A percentile compares a stretch with the other conserved stretches of the same genome.
Evolutionary conservation across 352 stramenopile genomes (phyloP).

Genomic region (Phytophthora ramorum): DNA sequence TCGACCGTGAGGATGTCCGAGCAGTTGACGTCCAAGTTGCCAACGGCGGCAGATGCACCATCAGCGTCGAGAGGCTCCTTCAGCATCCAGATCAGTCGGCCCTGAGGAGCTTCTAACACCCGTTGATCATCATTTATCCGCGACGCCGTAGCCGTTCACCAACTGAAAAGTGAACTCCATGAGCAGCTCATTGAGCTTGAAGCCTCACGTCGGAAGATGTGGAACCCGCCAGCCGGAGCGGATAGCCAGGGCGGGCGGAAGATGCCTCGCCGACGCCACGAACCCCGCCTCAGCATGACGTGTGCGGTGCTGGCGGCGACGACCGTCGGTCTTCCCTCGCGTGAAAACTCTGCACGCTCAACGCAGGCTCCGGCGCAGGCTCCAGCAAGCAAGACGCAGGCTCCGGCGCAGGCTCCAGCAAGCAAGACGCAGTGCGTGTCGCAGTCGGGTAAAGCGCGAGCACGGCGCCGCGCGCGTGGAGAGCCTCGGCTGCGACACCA

Average conservation of each 20-base stretch:
- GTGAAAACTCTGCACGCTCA: not conserved
- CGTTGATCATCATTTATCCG: not conserved
- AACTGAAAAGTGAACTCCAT: not conserved
- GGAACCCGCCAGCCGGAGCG: conserved; percentile 13
- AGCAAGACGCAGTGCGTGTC: not conserved
- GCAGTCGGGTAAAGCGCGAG: conserved; percentile 1
- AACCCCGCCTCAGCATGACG: conserved; percentile 11
- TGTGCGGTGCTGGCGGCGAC: not conserved
- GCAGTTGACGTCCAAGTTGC: too few species aligned
- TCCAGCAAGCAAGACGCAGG: too few species aligned
- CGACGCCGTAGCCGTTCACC: too few species aligned
- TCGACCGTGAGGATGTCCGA: too few species aligned
- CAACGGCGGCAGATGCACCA: too few species aligned
- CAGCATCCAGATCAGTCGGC: not conserved
- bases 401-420: too few species aligned
- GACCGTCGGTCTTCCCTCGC: not conserved
- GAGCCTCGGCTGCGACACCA: conserved; percentile 3
- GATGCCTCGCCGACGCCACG: conserved; percentile 9
- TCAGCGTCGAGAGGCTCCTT: not conserved
- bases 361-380: too few species aligned
- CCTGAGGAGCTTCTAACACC: not conserved
- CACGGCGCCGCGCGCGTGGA: not conserved
- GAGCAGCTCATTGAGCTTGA: not conserved
- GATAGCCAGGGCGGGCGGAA: conserved; percentile 21
- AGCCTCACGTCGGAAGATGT: conserved; percentile 19